Base-by-base conservation (phyloP, 176 grass and related monocot genomes). In the Juncus effusus region DNA sequence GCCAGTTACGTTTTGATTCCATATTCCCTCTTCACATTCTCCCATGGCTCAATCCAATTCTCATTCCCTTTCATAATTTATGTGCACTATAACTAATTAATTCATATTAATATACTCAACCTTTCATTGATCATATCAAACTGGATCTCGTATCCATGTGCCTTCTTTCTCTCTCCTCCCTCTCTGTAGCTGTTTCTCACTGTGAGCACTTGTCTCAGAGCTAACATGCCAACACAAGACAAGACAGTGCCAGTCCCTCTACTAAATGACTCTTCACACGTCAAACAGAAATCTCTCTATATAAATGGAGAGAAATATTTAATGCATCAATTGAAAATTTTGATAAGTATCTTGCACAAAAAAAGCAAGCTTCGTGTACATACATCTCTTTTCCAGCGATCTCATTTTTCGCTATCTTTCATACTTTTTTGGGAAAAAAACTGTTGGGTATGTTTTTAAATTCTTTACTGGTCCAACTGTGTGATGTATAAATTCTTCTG, bases 21-120 rank as follows among this genome's bases (percentile, higher is more conserved):
- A 72, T 58, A 72, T 72, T 72, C 69, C 54, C 69, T 72, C 69
- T 45, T 72, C 69, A 60, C 69, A 72, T 72, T 72, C 69, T 59
- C 69, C 69, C 51, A 72, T 59, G 69, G 41, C 3, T 72, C 55
- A 60, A 59, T 72, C 54, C 54, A 72, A 72, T 60, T 14, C 58
- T 42, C 69, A 72, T 72, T 72, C 69, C 35, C 51, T 45, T 59
- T 45, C 38, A 35, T 45, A 72, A 28, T 72, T 56, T 72, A 58
- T 15, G 8, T 58, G 16, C 54, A 47, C 42, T 59, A 72, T 56
- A 16, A 59, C 42, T 28, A 19, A 42, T 15, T 14, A 41, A 44
- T 72, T 72, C 39, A 60, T 59, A 37, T 57, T 47, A 47, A 6
- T 9, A 47, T 47, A 47, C 9, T 47, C 9, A 9, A 47, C 4